phyloP scores from a whole-genome alignment of 108 stramenopile genomes.

The Cafeteria roenbergensis region DNA sequence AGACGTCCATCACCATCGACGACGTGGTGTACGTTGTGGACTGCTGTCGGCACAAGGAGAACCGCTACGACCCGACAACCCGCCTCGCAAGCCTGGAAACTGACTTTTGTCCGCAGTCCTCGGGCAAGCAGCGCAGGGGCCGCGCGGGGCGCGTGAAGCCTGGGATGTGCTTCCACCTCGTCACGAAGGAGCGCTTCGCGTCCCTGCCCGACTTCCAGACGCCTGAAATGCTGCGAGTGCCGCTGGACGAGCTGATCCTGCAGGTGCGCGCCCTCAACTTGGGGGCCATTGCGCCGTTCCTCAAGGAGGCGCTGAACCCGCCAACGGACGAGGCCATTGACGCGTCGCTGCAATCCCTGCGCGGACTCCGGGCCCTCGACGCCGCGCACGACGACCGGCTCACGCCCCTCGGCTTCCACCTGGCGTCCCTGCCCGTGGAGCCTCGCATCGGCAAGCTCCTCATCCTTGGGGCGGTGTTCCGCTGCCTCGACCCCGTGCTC shows the following conservation, averaged over 20 bases:
- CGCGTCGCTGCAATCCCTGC: slow-evolving; percentile 49
- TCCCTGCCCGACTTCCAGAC: slow-evolving; percentile 50
- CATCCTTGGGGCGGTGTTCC: slow-evolving; percentile 63
- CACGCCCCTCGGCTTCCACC: slow-evolving; percentile 74
- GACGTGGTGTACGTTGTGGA: slow-evolving; percentile 47
- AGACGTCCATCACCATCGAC: slow-evolving; percentile 60
- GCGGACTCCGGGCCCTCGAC: slow-evolving; percentile 52
- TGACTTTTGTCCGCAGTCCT: slow-evolving; percentile 71
- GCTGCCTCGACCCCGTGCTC: slow-evolving; percentile 62
- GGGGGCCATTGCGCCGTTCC: slow-evolving; percentile 38
- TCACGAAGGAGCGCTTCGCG: slow-evolving; percentile 35
- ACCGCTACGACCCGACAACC: slow-evolving; percentile 32
- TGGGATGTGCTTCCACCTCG: slow-evolving; percentile 60
- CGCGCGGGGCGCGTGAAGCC: slow-evolving; percentile 79
- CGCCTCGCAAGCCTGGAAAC: slow-evolving; percentile 49
- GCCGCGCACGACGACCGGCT: slow-evolving; percentile 40
- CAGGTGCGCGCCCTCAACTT: slow-evolving; percentile 62
- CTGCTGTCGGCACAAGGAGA: slow-evolving; percentile 44
- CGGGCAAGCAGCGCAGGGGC: slow-evolving; percentile 68
- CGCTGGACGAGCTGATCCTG: slow-evolving; percentile 70
- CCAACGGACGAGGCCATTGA: slow-evolving; percentile 46
- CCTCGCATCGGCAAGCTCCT: slow-evolving; percentile 73
- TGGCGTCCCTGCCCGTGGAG: slow-evolving; percentile 68
- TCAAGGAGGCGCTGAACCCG: slow-evolving; percentile 55
- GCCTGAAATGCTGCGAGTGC: slow-evolving; percentile 73